Percentiles rank a stretch among this genome's conserved stretches.
These are phyloP conservation scores for Durotheca rogersii DNA, from an alignment of 495 filamentous ascomycete species.

Conservation along the genomic window DNA sequence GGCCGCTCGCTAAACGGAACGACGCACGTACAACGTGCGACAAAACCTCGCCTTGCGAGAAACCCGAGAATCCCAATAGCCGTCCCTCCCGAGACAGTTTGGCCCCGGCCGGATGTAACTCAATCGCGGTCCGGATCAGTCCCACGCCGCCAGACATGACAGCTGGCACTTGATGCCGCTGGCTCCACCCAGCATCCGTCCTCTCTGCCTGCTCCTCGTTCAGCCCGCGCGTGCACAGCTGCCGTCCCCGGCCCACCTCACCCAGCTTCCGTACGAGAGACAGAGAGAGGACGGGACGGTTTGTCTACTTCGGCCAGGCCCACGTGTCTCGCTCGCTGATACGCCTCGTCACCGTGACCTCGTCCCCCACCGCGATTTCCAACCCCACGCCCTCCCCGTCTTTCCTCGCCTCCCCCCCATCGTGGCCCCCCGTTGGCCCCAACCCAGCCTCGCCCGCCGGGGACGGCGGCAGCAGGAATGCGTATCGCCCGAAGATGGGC, in stretches of 20 bases:
- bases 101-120: constrained; percentile 27
- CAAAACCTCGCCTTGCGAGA: background rate
- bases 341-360: constrained; percentile 60
- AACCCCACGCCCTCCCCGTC: constrained; percentile 19
- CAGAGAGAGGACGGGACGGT: too few relatives aligned
- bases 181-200: constrained; percentile 11
- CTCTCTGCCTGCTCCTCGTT: background rate
- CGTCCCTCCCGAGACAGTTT: constrained; percentile 16
- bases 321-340: constrained; percentile 60
- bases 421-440: background rate
- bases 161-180: constrained; percentile 16
- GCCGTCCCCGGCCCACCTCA: background rate
- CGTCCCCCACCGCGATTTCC: constrained; percentile 66
- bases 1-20: background rate
- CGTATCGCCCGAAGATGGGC: constrained; percentile 84
- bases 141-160: constrained; percentile 18
- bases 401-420: background rate
- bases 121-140: constrained; percentile 23
- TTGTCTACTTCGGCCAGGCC: constrained; percentile 42
- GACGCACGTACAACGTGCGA: constrained; percentile 6
- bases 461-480: constrained; percentile 51
- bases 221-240: background rate
- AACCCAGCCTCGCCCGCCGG: background rate
- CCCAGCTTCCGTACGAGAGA: background rate
- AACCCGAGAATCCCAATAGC: constrained; percentile 10